Conservation (phyloP, 805 yeast species). For the Saccharomycopsis fibuligera region DNA sequence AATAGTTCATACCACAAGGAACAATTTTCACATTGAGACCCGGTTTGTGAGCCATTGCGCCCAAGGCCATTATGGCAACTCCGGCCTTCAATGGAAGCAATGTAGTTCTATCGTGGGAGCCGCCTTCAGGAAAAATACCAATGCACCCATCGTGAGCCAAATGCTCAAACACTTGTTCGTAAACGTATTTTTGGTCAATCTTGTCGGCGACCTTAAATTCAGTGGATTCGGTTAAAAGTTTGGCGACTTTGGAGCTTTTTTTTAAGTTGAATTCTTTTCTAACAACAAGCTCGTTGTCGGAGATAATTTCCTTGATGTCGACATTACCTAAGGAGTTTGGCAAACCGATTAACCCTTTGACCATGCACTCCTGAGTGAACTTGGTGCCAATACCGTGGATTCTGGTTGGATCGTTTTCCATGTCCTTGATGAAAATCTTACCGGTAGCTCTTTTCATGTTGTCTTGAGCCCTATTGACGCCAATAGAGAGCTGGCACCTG, state of each 20-base stretch:
- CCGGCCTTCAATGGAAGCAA: slow-evolving; percentile 92
- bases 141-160: slow-evolving; percentile 72
- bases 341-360: slow-evolving; percentile 63
- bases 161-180: slow-evolving; percentile 76
- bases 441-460: slow-evolving; percentile 66
- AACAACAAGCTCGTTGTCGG: slow-evolving; percentile 65
- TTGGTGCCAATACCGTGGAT: slow-evolving; percentile 60
- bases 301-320: slow-evolving; percentile 57
- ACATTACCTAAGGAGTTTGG: slow-evolving; percentile 75
- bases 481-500: slow-evolving; percentile 72
- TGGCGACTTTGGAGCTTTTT: slow-evolving; percentile 37
- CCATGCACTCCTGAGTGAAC: slow-evolving; percentile 56
- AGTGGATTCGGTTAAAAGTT: slow-evolving; percentile 50
- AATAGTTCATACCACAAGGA: slow-evolving; percentile 94
- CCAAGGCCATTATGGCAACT: slow-evolving; percentile 95
- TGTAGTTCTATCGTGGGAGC: slow-evolving; percentile 91
- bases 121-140: slow-evolving; percentile 97
- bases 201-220: slow-evolving; percentile 68
- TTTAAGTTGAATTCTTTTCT: slow-evolving; percentile 60
- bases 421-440: slow-evolving; percentile 47
- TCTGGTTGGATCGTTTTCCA: slow-evolving; percentile 40
- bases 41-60: slow-evolving; percentile 78
- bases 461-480: slow-evolving; percentile 92
- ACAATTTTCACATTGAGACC: slow-evolving; percentile 73
- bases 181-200: slow-evolving; percentile 78